Evolutionary conservation across 2,329 filamentous ascomycete species (phyloP).

Genomic region (Diplodia intermedia): DNA sequence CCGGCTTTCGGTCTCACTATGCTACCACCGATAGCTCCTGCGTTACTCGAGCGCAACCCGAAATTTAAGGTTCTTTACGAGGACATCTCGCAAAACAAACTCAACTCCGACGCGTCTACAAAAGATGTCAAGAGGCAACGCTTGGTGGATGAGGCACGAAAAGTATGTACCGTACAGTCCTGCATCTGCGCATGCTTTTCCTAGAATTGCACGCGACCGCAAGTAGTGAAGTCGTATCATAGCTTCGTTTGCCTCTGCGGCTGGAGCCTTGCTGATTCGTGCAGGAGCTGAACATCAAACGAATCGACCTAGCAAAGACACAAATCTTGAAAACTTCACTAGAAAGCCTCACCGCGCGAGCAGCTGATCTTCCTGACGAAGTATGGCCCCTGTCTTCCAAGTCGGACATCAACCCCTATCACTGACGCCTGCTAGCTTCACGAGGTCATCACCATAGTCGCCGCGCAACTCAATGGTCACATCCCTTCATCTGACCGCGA

Average conservation of each 20-base stretch:
- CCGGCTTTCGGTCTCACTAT: conserved; percentile 38
- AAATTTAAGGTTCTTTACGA: conserved; percentile 55
- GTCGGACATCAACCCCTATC: too few species aligned
- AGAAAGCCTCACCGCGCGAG: conserved; percentile 43
- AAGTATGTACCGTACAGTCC: conserved; percentile 40
- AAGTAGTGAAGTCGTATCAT: too few species aligned
- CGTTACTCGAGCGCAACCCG: conserved; percentile 49
- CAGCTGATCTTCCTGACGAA: conserved; percentile 50
- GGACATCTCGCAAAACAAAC: conserved; percentile 52
- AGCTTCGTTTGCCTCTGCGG: too few species aligned
- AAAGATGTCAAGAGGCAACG: conserved; percentile 52
- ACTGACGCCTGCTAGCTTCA: conserved; percentile 36
- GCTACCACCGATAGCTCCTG: conserved; percentile 52
- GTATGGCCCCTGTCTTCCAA: conserved; percentile 34
- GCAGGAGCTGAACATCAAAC: conserved; percentile 49
- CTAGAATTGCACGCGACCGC: too few species aligned
- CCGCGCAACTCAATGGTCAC: conserved; percentile 49
- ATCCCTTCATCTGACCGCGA: conserved; percentile 48
- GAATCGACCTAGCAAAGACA: conserved; percentile 43
- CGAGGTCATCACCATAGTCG: conserved; percentile 52
- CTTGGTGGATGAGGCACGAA: conserved; percentile 49
- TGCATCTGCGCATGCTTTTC: too few species aligned
- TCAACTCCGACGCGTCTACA: conserved; percentile 55
- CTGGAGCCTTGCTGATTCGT: not conserved
- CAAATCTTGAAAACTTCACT: conserved; percentile 48